Conservation (phyloP, 225 moss, liverwort and hornwort species). For the Neckera pumila region DNA sequence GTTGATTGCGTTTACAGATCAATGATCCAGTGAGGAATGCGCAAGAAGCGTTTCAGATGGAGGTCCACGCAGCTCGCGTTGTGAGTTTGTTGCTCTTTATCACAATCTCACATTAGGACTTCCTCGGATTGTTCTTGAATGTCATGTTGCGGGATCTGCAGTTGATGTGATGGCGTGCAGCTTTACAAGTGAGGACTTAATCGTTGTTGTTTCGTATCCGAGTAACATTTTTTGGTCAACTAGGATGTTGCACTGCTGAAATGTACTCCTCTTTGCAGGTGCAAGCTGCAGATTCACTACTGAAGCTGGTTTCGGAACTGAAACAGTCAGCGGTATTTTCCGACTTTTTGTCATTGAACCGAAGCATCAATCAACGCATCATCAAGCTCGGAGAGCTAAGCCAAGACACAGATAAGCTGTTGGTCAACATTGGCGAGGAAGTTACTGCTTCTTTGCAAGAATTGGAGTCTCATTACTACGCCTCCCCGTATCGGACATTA, state of each 20-base stretch:
- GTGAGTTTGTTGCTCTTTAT: slow-evolving; percentile 15
- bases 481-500: slow-evolving; percentile 41
- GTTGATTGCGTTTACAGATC: slow-evolving; percentile 34
- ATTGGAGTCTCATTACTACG: slow-evolving; percentile 79
- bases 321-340: slow-evolving; percentile 98
- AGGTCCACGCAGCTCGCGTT: slow-evolving; percentile 86
- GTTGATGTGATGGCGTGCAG: background rate
- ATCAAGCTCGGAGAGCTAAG: slow-evolving; percentile 74
- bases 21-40: slow-evolving; percentile 86
- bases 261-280: slow-evolving; percentile 37
- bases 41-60: slow-evolving; percentile 98
- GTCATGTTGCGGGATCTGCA: background rate
- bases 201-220: background rate
- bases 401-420: slow-evolving; percentile 73
- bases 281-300: slow-evolving; percentile 89
- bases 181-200: background rate
- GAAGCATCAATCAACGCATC: slow-evolving; percentile 88
- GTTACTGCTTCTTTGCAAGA: slow-evolving; percentile 67
- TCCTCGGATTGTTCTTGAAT: background rate
- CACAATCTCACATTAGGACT: background rate
- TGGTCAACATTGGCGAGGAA: slow-evolving; percentile 73
- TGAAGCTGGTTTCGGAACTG: slow-evolving; percentile 91
- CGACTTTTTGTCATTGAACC: slow-evolving; percentile 79
- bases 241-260: background rate
- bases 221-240: background rate